phyloP scores from a whole-genome alignment of 331 rosid genomes.

The Cydonia oblonga region DNA sequence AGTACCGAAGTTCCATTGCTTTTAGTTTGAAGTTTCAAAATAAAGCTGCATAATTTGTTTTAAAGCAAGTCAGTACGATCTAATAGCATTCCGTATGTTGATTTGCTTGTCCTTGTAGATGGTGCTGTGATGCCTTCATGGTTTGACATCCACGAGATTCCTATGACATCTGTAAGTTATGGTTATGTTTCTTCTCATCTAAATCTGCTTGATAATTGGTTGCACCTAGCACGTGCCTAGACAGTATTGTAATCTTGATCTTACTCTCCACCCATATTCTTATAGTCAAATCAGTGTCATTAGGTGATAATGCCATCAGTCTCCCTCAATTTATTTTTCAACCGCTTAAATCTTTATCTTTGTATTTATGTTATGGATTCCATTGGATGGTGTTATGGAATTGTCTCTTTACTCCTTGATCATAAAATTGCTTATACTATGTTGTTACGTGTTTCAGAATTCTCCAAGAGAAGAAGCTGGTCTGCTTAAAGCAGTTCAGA shows the following conservation, averaged over 20 bases:
- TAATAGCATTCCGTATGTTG: not conserved
- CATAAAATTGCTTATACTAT: not conserved
- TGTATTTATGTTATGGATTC: not conserved
- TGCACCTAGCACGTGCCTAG: not conserved
- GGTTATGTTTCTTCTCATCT: not conserved
- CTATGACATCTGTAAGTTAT: slow-evolving; percentile 52
- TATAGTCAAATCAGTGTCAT: not conserved
- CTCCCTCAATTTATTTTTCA: not conserved
- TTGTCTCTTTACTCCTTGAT: not conserved
- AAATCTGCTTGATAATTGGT: not conserved
- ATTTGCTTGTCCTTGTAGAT: slow-evolving; percentile 27
- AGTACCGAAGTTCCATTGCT: not conserved
- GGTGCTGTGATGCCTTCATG: slow-evolving; percentile 64
- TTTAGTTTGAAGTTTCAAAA: not conserved
- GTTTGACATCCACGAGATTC: slow-evolving; percentile 63
- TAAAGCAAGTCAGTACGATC: not conserved
- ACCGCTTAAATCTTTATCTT: not conserved
- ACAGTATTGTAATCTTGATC: not conserved
- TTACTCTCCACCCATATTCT: not conserved
- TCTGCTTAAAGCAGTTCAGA: slow-evolving; percentile 61
- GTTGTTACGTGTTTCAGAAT: slow-evolving; percentile 31
- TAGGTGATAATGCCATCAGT: not conserved
- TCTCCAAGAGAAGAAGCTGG: slow-evolving; percentile 56
- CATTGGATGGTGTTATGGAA: not conserved
- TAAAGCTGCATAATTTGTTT: not conserved